Base-by-base conservation (phyloP, 208 protist genomes). In the Leishmania major region DNA sequence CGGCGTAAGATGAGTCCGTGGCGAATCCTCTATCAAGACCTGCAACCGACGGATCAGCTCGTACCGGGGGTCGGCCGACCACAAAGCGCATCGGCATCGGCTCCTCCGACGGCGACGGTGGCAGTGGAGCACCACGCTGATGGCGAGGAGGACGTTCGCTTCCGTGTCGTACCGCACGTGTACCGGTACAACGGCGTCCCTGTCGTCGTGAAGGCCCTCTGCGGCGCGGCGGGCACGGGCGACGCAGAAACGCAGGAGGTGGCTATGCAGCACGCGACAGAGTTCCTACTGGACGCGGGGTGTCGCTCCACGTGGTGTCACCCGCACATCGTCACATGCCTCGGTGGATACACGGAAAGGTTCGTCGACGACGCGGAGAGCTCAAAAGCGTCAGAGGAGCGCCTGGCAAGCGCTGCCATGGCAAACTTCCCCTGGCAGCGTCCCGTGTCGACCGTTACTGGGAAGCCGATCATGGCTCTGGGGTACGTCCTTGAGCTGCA, bases 331-430 rank as follows among this genome's bases (percentile, higher is more conserved):
- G 79, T 93, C 57, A 75, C 67, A 53, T 93, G 87, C 81, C 82
- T 87, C 47, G 93, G 93, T 25, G 90, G 87, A 31, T 96, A 89
- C 83, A 92, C 90, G 37, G 91, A 96, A 77, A 91, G 84, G 79
- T 88, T 91, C 75, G 67, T 55, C 60, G 64, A 55, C 43, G 53
- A 75, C 35, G 22, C 17, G 28, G 79, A 79, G 64, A 53, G 2
- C 55, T 19, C 62, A 11, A 31, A 40, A 28, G 60, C 8, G n/a
- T 4, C 17, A 71, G 40, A 71, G 60, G 40, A 72, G 25, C 37
- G 3, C 60, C 19, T 40, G n/a, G 57, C 74, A 66, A 53, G 70
- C 28, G 28, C 45, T 47, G 37, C 28, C 13, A 28, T 6, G n/a
- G 37, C 10, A 15, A 69, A 22, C 49, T 53, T 79, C 11, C 84